Conservation (phyloP, 2,329 filamentous ascomycete species). For the Neofusicoccum sp. region DNA sequence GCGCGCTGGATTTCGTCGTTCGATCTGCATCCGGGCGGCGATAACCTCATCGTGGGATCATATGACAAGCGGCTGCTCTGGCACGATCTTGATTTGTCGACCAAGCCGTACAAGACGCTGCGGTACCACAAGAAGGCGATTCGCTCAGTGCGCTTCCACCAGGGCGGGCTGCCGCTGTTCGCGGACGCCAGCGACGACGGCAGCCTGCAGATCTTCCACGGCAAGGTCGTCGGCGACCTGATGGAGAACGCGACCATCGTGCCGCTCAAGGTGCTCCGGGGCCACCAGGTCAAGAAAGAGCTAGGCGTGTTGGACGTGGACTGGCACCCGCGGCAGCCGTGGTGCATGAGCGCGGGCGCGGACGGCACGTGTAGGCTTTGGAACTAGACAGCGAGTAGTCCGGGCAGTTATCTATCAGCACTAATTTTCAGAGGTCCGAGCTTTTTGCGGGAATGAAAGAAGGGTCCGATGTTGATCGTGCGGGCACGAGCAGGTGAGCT, state of each 20-base stretch:
- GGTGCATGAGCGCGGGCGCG: slow-evolving; percentile 91
- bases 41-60: slow-evolving; percentile 91
- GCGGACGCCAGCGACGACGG: slow-evolving; percentile 96
- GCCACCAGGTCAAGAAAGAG: slow-evolving; percentile 83
- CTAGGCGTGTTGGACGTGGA: slow-evolving; percentile 91
- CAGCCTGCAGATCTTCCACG: slow-evolving; percentile 93
- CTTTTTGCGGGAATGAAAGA: not conserved
- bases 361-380: slow-evolving; percentile 92
- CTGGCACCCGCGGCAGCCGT: slow-evolving; percentile 94
- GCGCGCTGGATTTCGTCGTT: slow-evolving; percentile 94
- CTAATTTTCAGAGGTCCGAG: not conserved
- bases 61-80: slow-evolving; percentile 93
- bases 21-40: slow-evolving; percentile 88
- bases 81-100: slow-evolving; percentile 94
- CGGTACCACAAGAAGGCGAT: slow-evolving; percentile 94
- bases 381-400: slow-evolving; percentile 49
- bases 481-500: slow-evolving; percentile 4
- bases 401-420: slow-evolving; percentile 7
- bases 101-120: slow-evolving; percentile 92
- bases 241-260: slow-evolving; percentile 98
- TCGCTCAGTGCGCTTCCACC: slow-evolving; percentile 84
- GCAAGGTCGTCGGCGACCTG: slow-evolving; percentile 89
- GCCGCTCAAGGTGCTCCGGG: slow-evolving; percentile 88
- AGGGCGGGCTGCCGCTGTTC: slow-evolving; percentile 77
- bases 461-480: not conserved